Evolutionary conservation across 2,329 filamentous ascomycete species (phyloP), one percentile per base, ranked within the genome.

Genomic region (Trichophyton verrucosum): DNA sequence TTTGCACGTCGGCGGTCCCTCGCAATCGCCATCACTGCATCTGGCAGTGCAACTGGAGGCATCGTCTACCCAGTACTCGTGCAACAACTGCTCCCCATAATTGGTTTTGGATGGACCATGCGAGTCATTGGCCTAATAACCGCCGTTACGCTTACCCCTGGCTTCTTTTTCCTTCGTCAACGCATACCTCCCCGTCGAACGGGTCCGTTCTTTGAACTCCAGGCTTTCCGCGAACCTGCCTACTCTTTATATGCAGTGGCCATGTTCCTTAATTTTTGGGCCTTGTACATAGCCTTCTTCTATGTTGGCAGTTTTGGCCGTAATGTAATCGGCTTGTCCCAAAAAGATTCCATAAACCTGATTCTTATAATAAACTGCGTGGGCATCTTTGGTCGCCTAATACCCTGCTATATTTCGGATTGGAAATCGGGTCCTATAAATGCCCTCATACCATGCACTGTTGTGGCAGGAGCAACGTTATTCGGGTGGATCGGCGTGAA

Each of bases 31-130:
- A 76, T 85, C 6, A 77, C 78, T 8, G 82, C 83, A 0, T 80
- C 79, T 0, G 86, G 86, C 0, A 82, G 82, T 27, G 80, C 79
- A 0, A 81, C 81, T 0, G 86, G 86, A 0, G 85, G 85, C 0
- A 73, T 87, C 22, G 76, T 87, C 2, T 88, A 85, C 67, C 85
- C 86, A 0, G 75, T 82, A 1, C 77, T 83, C 17, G 76, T 81
- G 0, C 75, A 78, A 66, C 78, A 83, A 60, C 71, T 87, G 9
- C 72, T 86, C 1, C 81, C 83, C 0, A 75, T 74, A 17, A 72
- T 87, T 2, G 85, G 85, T 0, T 87, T 86, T 66, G 76, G 77
- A 0, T 87, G 84, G 83, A 85, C 85, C 0, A 78, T 86, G n/a
- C 76, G 85, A 0, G 77, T 80, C 0, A 77, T 86, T 63, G 85